These are phyloP conservation scores for Globisporangium orthogonon DNA, from an alignment of 352 stramenopile species.

Conservation along the genomic window DNA sequence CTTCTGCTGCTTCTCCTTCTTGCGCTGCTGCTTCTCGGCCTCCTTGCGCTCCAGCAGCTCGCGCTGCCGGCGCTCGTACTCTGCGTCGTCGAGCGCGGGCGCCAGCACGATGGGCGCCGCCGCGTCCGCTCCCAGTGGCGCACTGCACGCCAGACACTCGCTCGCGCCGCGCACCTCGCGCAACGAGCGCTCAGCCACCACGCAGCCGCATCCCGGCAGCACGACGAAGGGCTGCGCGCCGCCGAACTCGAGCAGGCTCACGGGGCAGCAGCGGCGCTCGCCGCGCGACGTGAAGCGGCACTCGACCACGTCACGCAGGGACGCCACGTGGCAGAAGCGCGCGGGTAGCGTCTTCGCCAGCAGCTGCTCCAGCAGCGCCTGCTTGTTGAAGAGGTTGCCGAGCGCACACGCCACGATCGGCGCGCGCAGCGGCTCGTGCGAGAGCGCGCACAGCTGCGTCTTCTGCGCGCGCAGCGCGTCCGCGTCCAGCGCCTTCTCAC, in stretches of 20 bases:
- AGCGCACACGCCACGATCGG: conserved; percentile 86
- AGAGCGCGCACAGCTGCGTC: conserved; percentile 75
- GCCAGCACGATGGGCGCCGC: conserved; percentile 52
- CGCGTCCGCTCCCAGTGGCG: conserved; percentile 29
- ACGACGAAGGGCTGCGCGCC: conserved; percentile 85
- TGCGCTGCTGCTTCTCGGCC: conserved; percentile 37
- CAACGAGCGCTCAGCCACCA: conserved; percentile 83
- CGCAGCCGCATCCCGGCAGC: conserved; percentile 75
- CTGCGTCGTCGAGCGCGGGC: conserved; percentile 51
- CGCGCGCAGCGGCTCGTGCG: conserved; percentile 66
- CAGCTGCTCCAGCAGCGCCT: conserved; percentile 76
- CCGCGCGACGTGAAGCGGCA: conserved; percentile 36
- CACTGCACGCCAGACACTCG: conserved; percentile 67
- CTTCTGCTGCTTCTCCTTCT: conserved; percentile 45
- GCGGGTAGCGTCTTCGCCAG: conserved; percentile 73
- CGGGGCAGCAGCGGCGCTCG: conserved; percentile 42
- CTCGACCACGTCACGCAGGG: conserved; percentile 85
- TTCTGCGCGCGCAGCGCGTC: conserved; percentile 51
- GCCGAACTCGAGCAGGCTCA: conserved; percentile 87
- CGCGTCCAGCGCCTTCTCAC: conserved; percentile 54
- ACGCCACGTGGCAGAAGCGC: conserved; percentile 73
- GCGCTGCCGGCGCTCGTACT: conserved; percentile 44
- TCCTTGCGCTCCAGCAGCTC: conserved; percentile 40
- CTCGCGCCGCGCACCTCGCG: conserved; percentile 65
- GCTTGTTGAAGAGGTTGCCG: conserved; percentile 92